Evolutionary conservation across 1,139 yeast species (phyloP).

Genomic region (Diutina mesorugosa): DNA sequence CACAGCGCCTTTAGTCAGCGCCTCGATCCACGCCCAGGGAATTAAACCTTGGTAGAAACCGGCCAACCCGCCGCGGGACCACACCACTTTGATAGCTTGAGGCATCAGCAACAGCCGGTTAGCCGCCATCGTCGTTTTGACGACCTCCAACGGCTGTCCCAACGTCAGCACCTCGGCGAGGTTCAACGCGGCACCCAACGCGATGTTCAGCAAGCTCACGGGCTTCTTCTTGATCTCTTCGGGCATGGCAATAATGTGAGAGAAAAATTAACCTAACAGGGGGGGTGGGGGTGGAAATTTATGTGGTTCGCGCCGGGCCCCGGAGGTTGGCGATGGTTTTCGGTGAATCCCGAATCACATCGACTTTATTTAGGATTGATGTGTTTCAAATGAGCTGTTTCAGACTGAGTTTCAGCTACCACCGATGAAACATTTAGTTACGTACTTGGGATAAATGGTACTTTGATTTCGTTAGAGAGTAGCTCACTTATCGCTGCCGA

Average conservation of each 20-base stretch:
- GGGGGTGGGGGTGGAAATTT: not conserved
- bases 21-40: constrained; percentile 99
- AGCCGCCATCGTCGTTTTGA: constrained; percentile 97
- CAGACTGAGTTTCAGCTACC: no score
- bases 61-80: constrained; percentile 83
- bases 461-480: no score
- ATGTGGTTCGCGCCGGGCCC: no score
- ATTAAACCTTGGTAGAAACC: constrained; percentile 96
- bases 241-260: not conserved
- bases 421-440: no score
- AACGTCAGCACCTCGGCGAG: constrained; percentile 86
- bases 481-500: no score
- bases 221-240: constrained; percentile 58
- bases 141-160: constrained; percentile 94
- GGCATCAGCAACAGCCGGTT: constrained; percentile 60
- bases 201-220: constrained; percentile 75
- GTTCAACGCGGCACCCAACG: constrained; percentile 88
- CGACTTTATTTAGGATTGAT: no score
- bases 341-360: no score
- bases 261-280: not conserved
- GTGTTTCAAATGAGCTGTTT: no score
- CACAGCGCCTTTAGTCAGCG: constrained; percentile 99
- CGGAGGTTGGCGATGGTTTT: no score
- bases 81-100: constrained; percentile 62
- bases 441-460: no score